Conservation (phyloP, 106 monocot genomes). For the Dendrobium huoshanense region DNA sequence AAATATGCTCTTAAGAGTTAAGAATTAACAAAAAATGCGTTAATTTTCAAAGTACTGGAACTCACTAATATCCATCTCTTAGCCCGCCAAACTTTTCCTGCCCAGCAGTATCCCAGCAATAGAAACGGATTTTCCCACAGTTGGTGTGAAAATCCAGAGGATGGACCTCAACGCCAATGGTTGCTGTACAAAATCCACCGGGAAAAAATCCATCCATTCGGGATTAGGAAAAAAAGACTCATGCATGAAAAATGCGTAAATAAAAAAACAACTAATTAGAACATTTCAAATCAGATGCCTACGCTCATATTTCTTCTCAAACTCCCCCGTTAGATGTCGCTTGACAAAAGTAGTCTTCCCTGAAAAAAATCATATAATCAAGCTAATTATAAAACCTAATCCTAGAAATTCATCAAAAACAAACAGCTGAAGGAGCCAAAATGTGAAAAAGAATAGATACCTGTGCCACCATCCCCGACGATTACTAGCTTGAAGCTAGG, state of each 20-base stretch:
- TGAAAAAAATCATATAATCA: slow-evolving; percentile 7
- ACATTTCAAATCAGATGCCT: neutral
- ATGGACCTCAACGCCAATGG: slow-evolving; percentile 67
- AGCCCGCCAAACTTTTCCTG: slow-evolving; percentile 72
- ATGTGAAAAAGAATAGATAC: neutral
- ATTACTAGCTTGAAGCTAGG: slow-evolving; percentile 27
- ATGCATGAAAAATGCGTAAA: neutral
- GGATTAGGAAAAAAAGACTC: neutral
- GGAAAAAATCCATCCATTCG: too few relatives aligned
- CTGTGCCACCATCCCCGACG: slow-evolving; percentile 26
- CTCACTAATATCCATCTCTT: slow-evolving; percentile 69
- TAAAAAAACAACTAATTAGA: neutral
- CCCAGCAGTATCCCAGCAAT: slow-evolving; percentile 72
- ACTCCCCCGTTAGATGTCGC: slow-evolving; percentile 56
- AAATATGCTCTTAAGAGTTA: too few relatives aligned
- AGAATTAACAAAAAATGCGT: too few relatives aligned
- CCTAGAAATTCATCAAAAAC: neutral
- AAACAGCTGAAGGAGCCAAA: neutral
- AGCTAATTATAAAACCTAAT: too few relatives aligned
- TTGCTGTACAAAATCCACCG: slow-evolving; percentile 20
- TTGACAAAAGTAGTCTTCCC: slow-evolving; percentile 58
- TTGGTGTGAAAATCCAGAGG: slow-evolving; percentile 66
- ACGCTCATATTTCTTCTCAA: slow-evolving; percentile 65
- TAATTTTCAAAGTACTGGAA: neutral
- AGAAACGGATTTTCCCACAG: slow-evolving; percentile 58